Conservation (phyloP, 2,329 filamentous ascomycete genomes). For the Trichoderma aggressivum region DNA sequence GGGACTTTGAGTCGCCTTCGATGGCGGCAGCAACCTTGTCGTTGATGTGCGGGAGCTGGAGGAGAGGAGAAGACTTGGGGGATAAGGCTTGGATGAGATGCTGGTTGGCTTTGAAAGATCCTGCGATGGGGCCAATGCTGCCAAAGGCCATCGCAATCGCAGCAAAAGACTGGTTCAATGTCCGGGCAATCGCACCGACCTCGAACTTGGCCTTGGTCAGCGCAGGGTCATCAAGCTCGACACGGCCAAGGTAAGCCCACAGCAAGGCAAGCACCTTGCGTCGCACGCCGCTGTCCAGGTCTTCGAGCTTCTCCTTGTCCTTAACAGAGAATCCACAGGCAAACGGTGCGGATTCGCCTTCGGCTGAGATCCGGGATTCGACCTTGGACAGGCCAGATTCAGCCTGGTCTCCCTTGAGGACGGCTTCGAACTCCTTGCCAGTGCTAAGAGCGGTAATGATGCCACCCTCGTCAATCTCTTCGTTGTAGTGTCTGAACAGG, state of each 20-base stretch:
- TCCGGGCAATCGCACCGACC: slow-evolving; percentile 80
- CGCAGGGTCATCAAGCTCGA: slow-evolving; percentile 74
- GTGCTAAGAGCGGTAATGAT: slow-evolving; percentile 78
- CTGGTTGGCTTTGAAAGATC: slow-evolving; percentile 79
- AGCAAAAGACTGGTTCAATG: slow-evolving; percentile 80
- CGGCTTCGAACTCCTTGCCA: slow-evolving; percentile 78
- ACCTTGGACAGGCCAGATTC: slow-evolving; percentile 79
- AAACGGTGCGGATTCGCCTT: slow-evolving; percentile 50
- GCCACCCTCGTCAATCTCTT: slow-evolving; percentile 74
- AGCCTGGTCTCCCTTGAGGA: slow-evolving; percentile 73
- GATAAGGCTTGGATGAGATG: slow-evolving; percentile 85
- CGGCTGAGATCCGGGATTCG: slow-evolving; percentile 72
- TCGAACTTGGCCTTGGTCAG: slow-evolving; percentile 86
- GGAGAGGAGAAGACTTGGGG: slow-evolving; percentile 78
- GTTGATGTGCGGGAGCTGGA: slow-evolving; percentile 88
- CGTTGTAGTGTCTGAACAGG: slow-evolving; percentile 89
- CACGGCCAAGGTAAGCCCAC: slow-evolving; percentile 90
- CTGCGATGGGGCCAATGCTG: slow-evolving; percentile 75
- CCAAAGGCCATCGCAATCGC: slow-evolving; percentile 86
- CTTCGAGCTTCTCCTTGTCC: slow-evolving; percentile 72
- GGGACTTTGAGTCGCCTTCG: slow-evolving; percentile 71
- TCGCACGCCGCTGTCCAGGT: slow-evolving; percentile 74
- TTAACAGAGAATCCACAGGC: slow-evolving; percentile 62
- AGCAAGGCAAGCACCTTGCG: slow-evolving; percentile 85
- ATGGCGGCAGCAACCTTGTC: slow-evolving; percentile 61